Base-by-base conservation (phyloP, 2,329 filamentous ascomycete genomes). In the Emericellopsis cladophorae region DNA sequence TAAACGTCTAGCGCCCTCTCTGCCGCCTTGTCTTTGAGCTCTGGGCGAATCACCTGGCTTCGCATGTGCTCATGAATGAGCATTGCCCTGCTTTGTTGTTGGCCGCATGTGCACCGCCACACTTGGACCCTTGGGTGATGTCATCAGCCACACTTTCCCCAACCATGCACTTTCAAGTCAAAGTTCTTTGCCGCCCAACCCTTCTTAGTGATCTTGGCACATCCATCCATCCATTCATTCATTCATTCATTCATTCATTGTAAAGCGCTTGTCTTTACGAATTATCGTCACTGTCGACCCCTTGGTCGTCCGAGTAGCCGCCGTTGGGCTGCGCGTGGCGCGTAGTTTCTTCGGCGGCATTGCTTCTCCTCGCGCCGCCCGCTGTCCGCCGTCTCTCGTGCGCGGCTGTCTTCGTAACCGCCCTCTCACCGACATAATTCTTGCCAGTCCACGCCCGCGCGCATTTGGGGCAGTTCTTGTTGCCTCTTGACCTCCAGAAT, bases 401-500 rank as follows among this genome's bases (percentile, higher is more conserved):
- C 7, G 68, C 64, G 31, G 69, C 64, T 7, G 71, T 71, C 46
- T 63, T 64, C 3, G 73, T 78, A 24, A 77, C 65, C 0, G 75
- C 73, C 42, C 64, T 62, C 55, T 77, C 72, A 3, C 76, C 76
- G 2, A 78, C 70, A 43, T 64, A 75, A 36, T 66, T 61, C 8
- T 61, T 54, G 0, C 62, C 68, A 14, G 51, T 52, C 74, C 76
- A 81, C 1, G 58, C 59, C 8, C 54, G 66, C 3, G 63, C 54
- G 50, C 79, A 83, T 43, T 61, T 67, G 0, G 84, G 81, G 52
- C 87, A 94, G 34, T 67, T 71, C 45, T 72, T 72, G 1, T 68
- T 69, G 42, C 72, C 62, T 46, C 76, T 70, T 33, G 77, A 74
- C 16, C 81, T 70, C 68, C 87, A 94, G 57, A 82, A 87, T 23